phyloP scores from a whole-genome alignment of 805 yeast species.

The Nakazawaea peltata region DNA sequence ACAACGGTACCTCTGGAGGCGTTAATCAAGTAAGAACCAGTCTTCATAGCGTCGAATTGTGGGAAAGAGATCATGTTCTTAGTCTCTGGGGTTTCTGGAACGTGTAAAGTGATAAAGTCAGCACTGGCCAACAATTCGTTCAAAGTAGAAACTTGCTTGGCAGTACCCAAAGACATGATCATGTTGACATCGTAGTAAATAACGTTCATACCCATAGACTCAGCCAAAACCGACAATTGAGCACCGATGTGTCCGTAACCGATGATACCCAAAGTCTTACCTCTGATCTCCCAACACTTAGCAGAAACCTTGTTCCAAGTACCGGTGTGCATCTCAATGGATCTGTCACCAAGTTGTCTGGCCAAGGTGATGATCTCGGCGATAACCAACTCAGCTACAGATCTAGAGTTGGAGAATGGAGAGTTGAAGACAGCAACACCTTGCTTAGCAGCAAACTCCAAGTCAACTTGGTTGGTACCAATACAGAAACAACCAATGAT shows the following conservation, averaged over 20 bases:
- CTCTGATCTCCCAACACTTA: slow-evolving; percentile 98
- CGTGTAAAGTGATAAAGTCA: slow-evolving; percentile 90
- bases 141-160: slow-evolving; percentile 82
- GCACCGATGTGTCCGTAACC: slow-evolving; percentile 99
- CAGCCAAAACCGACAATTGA: slow-evolving; percentile 93
- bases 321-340: slow-evolving; percentile 91
- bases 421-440: slow-evolving; percentile 98
- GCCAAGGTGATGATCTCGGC: slow-evolving; percentile 92
- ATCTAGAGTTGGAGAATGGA: slow-evolving; percentile 96
- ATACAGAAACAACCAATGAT: slow-evolving; percentile 98
- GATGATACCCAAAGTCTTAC: slow-evolving; percentile 92
- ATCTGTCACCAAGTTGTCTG: slow-evolving; percentile 95
- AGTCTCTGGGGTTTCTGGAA: slow-evolving; percentile 92
- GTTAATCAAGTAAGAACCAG: slow-evolving; percentile 89
- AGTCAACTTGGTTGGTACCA: slow-evolving; percentile 96
- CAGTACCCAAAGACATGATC: slow-evolving; percentile 96
- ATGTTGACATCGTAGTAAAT: slow-evolving; percentile 85
- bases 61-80: slow-evolving; percentile 82
- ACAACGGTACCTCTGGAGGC: slow-evolving; percentile 98
- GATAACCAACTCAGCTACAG: slow-evolving; percentile 95
- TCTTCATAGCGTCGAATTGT: slow-evolving; percentile 93
- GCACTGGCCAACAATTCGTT: slow-evolving; percentile 73
- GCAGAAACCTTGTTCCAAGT: slow-evolving; percentile 95
- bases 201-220: slow-evolving; percentile 96
- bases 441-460: slow-evolving; percentile 80